Percentiles rank a stretch among this genome's conserved stretches.
Evolutionary conservation across 2,329 filamentous ascomycete species (phyloP).

Genomic region (Ascochyta rabiei): DNA sequence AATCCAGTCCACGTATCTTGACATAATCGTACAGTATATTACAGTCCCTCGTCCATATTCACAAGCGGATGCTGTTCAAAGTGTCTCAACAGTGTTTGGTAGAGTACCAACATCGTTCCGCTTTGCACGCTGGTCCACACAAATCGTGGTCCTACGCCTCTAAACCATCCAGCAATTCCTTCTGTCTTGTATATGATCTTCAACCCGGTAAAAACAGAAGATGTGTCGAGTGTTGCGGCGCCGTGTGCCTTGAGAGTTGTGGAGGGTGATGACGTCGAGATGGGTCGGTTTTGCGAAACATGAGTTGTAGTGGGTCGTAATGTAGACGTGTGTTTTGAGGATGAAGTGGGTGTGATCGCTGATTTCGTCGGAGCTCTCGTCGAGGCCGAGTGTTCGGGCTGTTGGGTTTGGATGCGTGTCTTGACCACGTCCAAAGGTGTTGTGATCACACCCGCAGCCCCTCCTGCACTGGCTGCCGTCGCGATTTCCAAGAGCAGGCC

Average conservation of each 20-base stretch:
- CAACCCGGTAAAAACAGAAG: conserved; percentile 83
- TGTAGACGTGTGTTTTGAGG: conserved; percentile 41
- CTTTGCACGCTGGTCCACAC: conserved; percentile 99
- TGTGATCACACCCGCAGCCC: conserved; percentile 90
- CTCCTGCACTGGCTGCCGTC: conserved; percentile 87
- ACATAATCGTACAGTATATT: conserved; percentile 24
- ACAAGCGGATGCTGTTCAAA: conserved; percentile 65
- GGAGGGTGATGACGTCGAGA: conserved; percentile 88
- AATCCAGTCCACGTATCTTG: conserved; percentile 9
- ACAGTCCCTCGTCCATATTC: conserved; percentile 23
- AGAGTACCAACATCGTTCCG: conserved; percentile 94
- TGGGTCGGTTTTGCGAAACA: conserved; percentile 63
- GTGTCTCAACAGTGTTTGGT: conserved; percentile 82
- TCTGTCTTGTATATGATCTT: conserved; percentile 89
- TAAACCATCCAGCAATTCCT: conserved; percentile 87
- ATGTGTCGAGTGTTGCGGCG: conserved; percentile 81
- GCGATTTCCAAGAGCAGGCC: conserved; percentile 83
- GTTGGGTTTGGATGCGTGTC: conserved; percentile 92
- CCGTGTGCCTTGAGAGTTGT: conserved; percentile 81
- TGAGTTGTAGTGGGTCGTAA: conserved; percentile 33
- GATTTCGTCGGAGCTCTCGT: conserved; percentile 24
- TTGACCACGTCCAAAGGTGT: conserved; percentile 98
- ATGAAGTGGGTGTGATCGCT: conserved; percentile 24
- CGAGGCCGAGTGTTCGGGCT: conserved; percentile 55
- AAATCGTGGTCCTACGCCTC: conserved; percentile 87